Percentiles rank a stretch among this genome's conserved stretches.
Evolutionary conservation across 768 basidiomycete species (phyloP).

Genomic region (Tylopilus vinaceipallidus): DNA sequence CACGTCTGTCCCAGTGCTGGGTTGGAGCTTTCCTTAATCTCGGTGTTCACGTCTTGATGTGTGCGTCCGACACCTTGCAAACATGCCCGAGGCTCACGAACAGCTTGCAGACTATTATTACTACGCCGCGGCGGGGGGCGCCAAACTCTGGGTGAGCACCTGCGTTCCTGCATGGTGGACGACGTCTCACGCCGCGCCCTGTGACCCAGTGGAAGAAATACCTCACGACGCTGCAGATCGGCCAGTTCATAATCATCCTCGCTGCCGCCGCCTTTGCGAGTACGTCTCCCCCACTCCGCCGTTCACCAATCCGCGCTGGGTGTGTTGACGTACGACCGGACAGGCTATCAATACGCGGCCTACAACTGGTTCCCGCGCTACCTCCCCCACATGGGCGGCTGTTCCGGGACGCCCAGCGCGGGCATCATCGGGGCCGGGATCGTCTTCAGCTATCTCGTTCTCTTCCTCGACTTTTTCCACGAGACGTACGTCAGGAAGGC

Average conservation of each 20-base stretch:
- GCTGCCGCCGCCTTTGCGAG: neutral
- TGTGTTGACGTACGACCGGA: neutral
- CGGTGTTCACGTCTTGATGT: constrained; percentile 93
- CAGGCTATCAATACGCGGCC: constrained; percentile 21
- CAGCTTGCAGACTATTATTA: constrained; percentile 86
- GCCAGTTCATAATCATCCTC: constrained; percentile 22
- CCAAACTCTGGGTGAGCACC: constrained; percentile 17
- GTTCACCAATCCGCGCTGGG: neutral
- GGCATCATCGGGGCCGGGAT: constrained; percentile 10
- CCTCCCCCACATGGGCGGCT: constrained; percentile 19
- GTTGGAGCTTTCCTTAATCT: constrained; percentile 86
- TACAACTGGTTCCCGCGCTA: constrained; percentile 17
- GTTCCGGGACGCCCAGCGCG: constrained; percentile 13
- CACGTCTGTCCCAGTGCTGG: constrained; percentile 66
- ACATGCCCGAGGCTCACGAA: neutral
- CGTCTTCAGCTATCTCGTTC: constrained; percentile 18
- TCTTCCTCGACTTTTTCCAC: constrained; percentile 24
- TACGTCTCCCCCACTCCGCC: no score
- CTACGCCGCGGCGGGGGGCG: constrained; percentile 81
- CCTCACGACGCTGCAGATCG: constrained; percentile 24
- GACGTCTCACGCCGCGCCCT: neutral
- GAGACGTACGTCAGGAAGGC: constrained; percentile 16
- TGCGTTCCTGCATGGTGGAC: neutral
- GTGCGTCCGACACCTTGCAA: constrained; percentile 41
- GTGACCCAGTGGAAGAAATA: constrained; percentile 24